These are phyloP conservation scores for Pseudofabraea citricarpa DNA, from an alignment of 2,329 filamentous ascomycete species.

Conservation along the genomic window DNA sequence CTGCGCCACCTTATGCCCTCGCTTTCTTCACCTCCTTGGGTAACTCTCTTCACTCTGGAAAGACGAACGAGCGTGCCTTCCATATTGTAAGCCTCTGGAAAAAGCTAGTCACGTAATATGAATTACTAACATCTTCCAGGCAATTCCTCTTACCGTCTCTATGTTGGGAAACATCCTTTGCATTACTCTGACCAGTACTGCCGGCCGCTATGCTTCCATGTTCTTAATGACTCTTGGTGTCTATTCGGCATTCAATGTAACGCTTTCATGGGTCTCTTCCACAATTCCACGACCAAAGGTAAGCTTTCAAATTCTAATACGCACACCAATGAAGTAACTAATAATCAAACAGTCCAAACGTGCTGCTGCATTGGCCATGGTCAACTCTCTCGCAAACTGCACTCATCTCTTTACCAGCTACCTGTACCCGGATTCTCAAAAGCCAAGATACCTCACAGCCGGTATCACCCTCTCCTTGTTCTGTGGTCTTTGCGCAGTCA, in stretches of 20 bases:
- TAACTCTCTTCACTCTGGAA: constrained; percentile 31
- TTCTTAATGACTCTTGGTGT: constrained; percentile 12
- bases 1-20: constrained; percentile 18
- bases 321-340: no score
- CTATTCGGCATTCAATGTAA: constrained; percentile 11
- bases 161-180: constrained; percentile 30
- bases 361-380: constrained; percentile 29
- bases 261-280: constrained; percentile 13
- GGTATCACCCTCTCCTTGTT: constrained; percentile 8
- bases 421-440: constrained; percentile 29
- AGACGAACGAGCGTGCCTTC: constrained; percentile 32
- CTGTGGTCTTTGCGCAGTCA: neutral
- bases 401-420: constrained; percentile 33
- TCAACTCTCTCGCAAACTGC: constrained; percentile 31
- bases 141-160: constrained; percentile 44
- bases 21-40: constrained; percentile 33
- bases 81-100: constrained; percentile 39
- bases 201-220: constrained; percentile 10
- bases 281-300: constrained; percentile 31
- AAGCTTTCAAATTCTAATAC: no score
- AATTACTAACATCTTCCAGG: no score
- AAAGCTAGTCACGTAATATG: no score
- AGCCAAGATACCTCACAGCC: constrained; percentile 24
- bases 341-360: no score
- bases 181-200: constrained; percentile 24